phyloP scores from a whole-genome alignment of 169 alveolate species.

The Cryptosporidium canis region DNA sequence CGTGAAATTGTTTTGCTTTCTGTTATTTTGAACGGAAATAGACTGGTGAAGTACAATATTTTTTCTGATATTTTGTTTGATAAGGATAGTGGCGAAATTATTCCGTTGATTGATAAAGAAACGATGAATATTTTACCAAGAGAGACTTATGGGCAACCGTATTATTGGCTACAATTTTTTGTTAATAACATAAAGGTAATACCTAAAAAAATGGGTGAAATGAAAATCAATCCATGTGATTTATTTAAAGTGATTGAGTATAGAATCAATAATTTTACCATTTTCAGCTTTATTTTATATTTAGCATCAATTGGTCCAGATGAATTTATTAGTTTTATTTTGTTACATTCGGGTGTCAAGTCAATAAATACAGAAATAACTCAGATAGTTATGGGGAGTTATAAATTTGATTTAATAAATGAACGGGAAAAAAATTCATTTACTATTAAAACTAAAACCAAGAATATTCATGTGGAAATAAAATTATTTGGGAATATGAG shows the following conservation, averaged over 20 bases:
- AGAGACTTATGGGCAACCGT: slow-evolving; percentile 27
- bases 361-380: neutral
- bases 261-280: slow-evolving; percentile 5
- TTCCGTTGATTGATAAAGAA: slow-evolving; percentile 17
- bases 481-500: slow-evolving; percentile 27
- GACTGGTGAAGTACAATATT: slow-evolving; percentile 1
- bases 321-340: neutral
- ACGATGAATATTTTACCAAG: neutral
- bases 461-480: neutral
- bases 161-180: slow-evolving; percentile 53
- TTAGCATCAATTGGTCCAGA: slow-evolving; percentile 18
- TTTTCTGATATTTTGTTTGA: slow-evolving; percentile 52
- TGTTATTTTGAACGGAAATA: neutral
- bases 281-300: slow-evolving; percentile 26
- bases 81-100: slow-evolving; percentile 24
- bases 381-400: neutral
- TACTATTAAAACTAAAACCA: neutral
- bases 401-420: neutral
- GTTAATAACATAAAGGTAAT: slow-evolving; percentile 26
- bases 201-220: neutral
- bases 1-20: slow-evolving; percentile 10
- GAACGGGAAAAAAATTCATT: neutral
- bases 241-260: slow-evolving; percentile 24
- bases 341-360: neutral
- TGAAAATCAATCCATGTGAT: slow-evolving; percentile 1